A percentile compares a stretch with the other conserved stretches of the same genome.
Conservation (phyloP, 192 early-diverging fungal genomes). For the Lobosporangium transversale region DNA sequence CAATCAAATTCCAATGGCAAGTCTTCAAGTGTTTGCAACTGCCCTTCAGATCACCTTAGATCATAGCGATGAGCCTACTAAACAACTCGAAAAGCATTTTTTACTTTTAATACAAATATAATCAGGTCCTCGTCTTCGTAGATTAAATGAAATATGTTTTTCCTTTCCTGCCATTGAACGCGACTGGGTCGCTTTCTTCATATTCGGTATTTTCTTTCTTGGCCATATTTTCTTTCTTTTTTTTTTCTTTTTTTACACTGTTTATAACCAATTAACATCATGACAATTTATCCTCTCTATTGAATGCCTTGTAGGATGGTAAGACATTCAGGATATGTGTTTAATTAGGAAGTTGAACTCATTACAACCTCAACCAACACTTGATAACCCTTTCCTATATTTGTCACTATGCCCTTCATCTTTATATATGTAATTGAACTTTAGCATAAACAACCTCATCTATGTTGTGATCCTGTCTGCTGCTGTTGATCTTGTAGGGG, state of each 20-base stretch:
- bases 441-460: slow-evolving; percentile 58
- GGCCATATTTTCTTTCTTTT: not conserved
- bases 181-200: slow-evolving; percentile 39
- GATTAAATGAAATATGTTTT: too few relatives aligned
- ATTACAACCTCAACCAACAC: not conserved
- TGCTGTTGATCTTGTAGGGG: slow-evolving; percentile 56
- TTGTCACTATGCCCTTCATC: not conserved
- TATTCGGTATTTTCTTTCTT: slow-evolving; percentile 17
- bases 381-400: not conserved
- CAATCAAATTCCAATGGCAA: too few relatives aligned
- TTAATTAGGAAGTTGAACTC: too few relatives aligned
- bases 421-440: too few relatives aligned
- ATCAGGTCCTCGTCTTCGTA: too few relatives aligned
- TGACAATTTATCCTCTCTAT: not conserved
- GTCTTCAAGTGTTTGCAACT: too few relatives aligned
- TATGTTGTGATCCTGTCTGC: slow-evolving; percentile 58
- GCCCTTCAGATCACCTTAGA: too few relatives aligned
- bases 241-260: not conserved
- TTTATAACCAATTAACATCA: not conserved
- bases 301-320: slow-evolving; percentile 2
- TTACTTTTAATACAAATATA: too few relatives aligned
- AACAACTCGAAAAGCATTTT: too few relatives aligned
- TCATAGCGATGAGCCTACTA: too few relatives aligned
- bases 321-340: not conserved
- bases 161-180: slow-evolving; percentile 12